phyloP scores from a whole-genome alignment of 345 rosid species.

The Populus nigra region DNA sequence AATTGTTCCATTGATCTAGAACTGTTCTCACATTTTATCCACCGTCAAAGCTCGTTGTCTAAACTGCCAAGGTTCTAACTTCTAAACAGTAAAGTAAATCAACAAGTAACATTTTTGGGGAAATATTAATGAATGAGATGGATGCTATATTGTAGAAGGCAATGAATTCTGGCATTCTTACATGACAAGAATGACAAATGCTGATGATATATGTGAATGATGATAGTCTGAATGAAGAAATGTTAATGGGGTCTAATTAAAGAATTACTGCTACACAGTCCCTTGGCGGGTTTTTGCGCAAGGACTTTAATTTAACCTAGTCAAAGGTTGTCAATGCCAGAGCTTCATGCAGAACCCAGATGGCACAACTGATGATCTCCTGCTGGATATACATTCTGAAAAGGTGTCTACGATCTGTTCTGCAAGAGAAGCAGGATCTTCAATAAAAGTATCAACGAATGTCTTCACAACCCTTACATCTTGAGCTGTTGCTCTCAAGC shows the following conservation, averaged over 20 bases:
- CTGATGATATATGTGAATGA: constrained; percentile 25
- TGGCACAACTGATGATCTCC: constrained; percentile 54
- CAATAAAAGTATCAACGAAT: constrained; percentile 63
- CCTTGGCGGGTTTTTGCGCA: constrained; percentile 11
- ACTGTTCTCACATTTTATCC: too few species aligned
- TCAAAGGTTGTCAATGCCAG: constrained; percentile 57
- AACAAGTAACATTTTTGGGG: too few species aligned
- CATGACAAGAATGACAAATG: constrained; percentile 35
- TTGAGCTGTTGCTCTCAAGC: constrained; percentile 74
- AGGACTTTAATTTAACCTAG: constrained; percentile 8
- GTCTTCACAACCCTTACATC: constrained; percentile 82
- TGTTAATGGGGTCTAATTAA: constrained; percentile 35
- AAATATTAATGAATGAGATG: constrained; percentile 5
- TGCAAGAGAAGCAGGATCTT: constrained; percentile 78
- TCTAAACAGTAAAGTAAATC: too few species aligned
- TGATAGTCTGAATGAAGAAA: constrained; percentile 28
- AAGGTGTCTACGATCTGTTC: constrained; percentile 91
- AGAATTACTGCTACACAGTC: constrained; percentile 39
- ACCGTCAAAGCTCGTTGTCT: too few species aligned
- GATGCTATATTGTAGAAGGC: constrained; percentile 6
- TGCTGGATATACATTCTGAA: constrained; percentile 62
- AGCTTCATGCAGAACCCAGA: constrained; percentile 88
- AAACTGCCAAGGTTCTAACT: too few species aligned
- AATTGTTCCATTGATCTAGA: constrained; percentile 11
- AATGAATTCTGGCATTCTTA: constrained; percentile 31